Percentiles rank a stretch among this genome's conserved stretches.
phyloP scores from a whole-genome alignment of 2,329 filamentous ascomycete genomes.

The Orbilia oligospora region DNA sequence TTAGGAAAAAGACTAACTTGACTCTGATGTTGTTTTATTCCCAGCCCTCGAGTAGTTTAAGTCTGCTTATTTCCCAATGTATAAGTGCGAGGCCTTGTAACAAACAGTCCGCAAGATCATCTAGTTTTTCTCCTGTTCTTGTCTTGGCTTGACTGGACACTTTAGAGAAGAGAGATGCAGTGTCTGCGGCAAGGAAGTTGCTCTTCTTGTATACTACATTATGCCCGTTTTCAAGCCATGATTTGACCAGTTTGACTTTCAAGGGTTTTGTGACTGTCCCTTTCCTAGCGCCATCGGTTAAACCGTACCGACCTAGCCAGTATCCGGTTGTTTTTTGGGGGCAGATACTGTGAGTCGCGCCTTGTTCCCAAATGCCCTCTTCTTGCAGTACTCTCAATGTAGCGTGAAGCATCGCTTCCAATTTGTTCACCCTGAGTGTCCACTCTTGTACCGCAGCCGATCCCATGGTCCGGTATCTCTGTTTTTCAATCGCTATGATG shows the following conservation, averaged over 20 bases:
- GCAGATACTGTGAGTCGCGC: slow-evolving; percentile 63
- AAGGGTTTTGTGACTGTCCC: slow-evolving; percentile 61
- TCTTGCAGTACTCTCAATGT: slow-evolving; percentile 73
- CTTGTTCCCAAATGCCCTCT: slow-evolving; percentile 67
- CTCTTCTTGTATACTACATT: slow-evolving; percentile 58
- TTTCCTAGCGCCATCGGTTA: slow-evolving; percentile 1
- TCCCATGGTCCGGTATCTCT: slow-evolving; percentile 76
- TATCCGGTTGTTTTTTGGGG: slow-evolving; percentile 50
- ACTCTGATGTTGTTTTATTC: not conserved
- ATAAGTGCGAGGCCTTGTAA: slow-evolving; percentile 84
- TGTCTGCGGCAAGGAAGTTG: slow-evolving; percentile 56
- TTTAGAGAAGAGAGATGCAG: slow-evolving; percentile 62
- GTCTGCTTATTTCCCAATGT: slow-evolving; percentile 78
- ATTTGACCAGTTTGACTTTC: slow-evolving; percentile 76
- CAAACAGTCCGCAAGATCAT: slow-evolving; percentile 85
- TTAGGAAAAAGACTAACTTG: not conserved
- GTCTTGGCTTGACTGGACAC: slow-evolving; percentile 27
- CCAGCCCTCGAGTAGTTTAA: slow-evolving; percentile 63
- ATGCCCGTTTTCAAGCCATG: slow-evolving; percentile 69
- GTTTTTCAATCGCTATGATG: slow-evolving; percentile 78
- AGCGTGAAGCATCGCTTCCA: slow-evolving; percentile 86
- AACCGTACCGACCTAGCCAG: slow-evolving; percentile 37
- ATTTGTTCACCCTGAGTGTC: slow-evolving; percentile 84
- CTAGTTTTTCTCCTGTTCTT: slow-evolving; percentile 73
- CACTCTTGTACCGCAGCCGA: slow-evolving; percentile 80